A percentile compares a stretch with the other conserved stretches of the same genome.
phyloP scores from a whole-genome alignment of 2,329 filamentous ascomycete species.

The Xylaria multiplex region DNA sequence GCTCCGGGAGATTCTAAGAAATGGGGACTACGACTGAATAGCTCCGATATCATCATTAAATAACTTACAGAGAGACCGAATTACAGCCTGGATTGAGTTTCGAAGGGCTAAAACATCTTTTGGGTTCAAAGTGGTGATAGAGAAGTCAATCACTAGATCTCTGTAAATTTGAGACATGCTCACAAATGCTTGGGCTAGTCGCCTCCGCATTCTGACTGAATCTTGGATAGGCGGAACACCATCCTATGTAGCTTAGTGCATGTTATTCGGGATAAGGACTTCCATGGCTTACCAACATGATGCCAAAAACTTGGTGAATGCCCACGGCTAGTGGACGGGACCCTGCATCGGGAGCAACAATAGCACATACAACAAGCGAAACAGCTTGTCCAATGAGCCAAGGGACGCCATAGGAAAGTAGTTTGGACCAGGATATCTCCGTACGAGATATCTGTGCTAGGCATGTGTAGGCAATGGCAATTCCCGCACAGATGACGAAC shows the following conservation, averaged over 20 bases:
- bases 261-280: not conserved
- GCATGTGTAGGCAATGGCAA: slow-evolving; percentile 64
- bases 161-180: slow-evolving; percentile 65
- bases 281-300: slow-evolving; percentile 55
- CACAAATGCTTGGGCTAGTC: slow-evolving; percentile 63
- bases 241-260: slow-evolving; percentile 44
- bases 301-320: slow-evolving; percentile 58
- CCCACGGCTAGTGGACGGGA: slow-evolving; percentile 61
- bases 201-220: slow-evolving; percentile 52
- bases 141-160: slow-evolving; percentile 67
- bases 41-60: too few species aligned
- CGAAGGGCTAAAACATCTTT: slow-evolving; percentile 61
- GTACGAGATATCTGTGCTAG: slow-evolving; percentile 59
- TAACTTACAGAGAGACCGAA: slow-evolving; percentile 56
- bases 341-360: slow-evolving; percentile 65
- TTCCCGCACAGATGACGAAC: slow-evolving; percentile 63
- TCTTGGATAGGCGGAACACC: slow-evolving; percentile 54
- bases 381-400: slow-evolving; percentile 67
- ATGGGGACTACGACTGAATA: too few species aligned
- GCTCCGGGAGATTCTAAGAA: too few species aligned
- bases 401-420: slow-evolving; percentile 63
- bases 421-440: slow-evolving; percentile 59
- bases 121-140: slow-evolving; percentile 63
- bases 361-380: slow-evolving; percentile 59
- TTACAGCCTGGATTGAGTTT: slow-evolving; percentile 65